Evolutionary conservation across 352 stramenopile genomes (phyloP), one percentile per base, ranked within the genome.

Genomic region (Globisporangium barbulae): DNA sequence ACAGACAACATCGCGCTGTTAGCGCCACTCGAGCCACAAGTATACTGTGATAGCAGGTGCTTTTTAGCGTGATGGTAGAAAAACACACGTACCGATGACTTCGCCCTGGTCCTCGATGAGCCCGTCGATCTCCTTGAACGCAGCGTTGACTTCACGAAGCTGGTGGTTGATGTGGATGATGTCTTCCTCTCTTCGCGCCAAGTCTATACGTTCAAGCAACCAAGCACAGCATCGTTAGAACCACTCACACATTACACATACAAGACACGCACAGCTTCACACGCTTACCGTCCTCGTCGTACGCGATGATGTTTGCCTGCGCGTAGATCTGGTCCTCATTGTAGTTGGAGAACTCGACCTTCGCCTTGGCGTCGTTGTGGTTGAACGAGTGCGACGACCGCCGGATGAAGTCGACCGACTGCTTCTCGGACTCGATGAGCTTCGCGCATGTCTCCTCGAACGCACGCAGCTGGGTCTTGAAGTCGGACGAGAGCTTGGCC

Each of bases 141-240:
- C 85, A 7, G 87, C 85, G 53, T 95, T 95, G 30, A 95, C 86
- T 64, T 95, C 87, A 0, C 83, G 76, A 31, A 95, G 69, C 60
- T 95, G 85, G 59, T 94, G 85, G 69, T 93, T 94, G 66, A 95
- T 95, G 57, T 94, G 86, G 61, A 95, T 77, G 52, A 95, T 95
- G 50, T 95, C 87, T 30, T 95, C 81, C 62, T 95, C 87, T 73
- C 87, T 72, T 54, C 85, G 75, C 33, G 83, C 80, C 37, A 95
- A 28, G 60, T 95, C 86, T 94, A 61, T 54, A 25, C 19, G 37
- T 45, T 45, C n/a, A 41, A 15, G 41, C 22, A 44, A 19, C 13
- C 9, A 7, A 10, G 30, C 12, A 41, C 31, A 21, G 52, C 31
- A 60, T 21, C n/a, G 21, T 44, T 54, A 52, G 48, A 62, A 49